phyloP scores from a whole-genome alignment of 345 rosid species.

The Euclidium syriacum region DNA sequence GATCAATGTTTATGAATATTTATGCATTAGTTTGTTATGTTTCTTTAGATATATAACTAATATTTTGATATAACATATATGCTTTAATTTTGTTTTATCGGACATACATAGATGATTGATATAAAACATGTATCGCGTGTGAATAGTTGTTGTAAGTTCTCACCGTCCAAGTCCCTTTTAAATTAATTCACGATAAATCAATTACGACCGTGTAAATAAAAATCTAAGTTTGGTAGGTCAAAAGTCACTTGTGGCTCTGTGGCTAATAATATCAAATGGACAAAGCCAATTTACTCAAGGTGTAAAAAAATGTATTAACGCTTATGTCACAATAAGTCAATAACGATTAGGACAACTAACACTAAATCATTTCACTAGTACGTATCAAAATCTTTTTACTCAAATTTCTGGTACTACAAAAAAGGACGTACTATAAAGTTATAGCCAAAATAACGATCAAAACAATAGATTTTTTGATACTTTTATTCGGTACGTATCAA shows the following conservation, averaged over 20 bases:
- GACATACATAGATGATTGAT: background rate
- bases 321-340: background rate
- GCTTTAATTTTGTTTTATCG: background rate
- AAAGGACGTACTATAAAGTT: background rate
- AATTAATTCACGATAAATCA: conserved; percentile 8
- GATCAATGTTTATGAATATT: too few relatives aligned
- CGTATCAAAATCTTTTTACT: background rate
- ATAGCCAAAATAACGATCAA: background rate
- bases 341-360: background rate
- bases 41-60: too few relatives aligned
- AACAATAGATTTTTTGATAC: background rate
- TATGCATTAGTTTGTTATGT: too few relatives aligned
- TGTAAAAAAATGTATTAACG: background rate
- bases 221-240: conserved; percentile 18
- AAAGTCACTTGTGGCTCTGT: background rate
- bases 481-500: background rate
- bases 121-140: conserved; percentile 15
- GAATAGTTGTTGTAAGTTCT: conserved; percentile 16
- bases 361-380: background rate
- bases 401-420: background rate
- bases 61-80: background rate
- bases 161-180: conserved; percentile 22
- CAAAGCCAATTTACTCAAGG: background rate
- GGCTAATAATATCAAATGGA: conserved; percentile 5
- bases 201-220: conserved; percentile 18